Evolutionary conservation across 768 basidiomycete genomes (phyloP).

Genomic region (Suillus weaverae): DNA sequence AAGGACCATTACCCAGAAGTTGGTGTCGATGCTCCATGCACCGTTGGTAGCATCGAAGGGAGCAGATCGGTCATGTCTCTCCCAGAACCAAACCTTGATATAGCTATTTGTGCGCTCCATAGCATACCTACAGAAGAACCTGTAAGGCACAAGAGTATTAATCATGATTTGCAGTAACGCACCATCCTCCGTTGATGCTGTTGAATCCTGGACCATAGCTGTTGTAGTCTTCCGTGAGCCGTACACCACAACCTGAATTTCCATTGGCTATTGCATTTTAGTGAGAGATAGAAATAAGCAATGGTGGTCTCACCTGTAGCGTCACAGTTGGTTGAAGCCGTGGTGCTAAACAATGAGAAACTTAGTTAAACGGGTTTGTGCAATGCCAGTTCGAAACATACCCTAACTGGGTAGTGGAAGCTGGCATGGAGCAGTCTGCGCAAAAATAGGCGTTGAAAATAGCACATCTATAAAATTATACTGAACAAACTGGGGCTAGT

Average conservation of each 20-base stretch:
- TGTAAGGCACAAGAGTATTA: neutral
- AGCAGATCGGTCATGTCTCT: constrained; percentile 29
- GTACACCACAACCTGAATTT: constrained; percentile 41
- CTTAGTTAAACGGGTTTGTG: neutral
- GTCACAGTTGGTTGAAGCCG: constrained; percentile 25
- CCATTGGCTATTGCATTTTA: constrained; percentile 21
- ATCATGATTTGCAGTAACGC: constrained; percentile 3
- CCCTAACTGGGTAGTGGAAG: constrained; percentile 25
- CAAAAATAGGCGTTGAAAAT: neutral
- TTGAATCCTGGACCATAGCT: constrained; percentile 34
- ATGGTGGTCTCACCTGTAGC: constrained; percentile 15
- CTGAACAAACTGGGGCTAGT: constrained; percentile 44
- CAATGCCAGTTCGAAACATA: constrained; percentile 9
- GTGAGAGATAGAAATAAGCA: neutral
- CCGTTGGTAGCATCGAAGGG: constrained; percentile 35
- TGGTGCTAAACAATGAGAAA: constrained; percentile 15
- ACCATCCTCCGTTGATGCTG: constrained; percentile 41
- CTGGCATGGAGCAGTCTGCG: constrained; percentile 30
- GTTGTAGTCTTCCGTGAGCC: constrained; percentile 20
- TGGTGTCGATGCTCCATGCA: constrained; percentile 19
- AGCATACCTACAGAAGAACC: constrained; percentile 34
- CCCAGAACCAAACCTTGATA: constrained; percentile 45
- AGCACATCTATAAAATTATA: neutral
- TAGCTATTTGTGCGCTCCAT: constrained; percentile 34
- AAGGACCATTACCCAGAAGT: constrained; percentile 21